A percentile compares a stretch with the other conserved stretches of the same genome.
Evolutionary conservation across 768 basidiomycete genomes (phyloP).

Genomic region (Rhodotorula taiwanensis): DNA sequence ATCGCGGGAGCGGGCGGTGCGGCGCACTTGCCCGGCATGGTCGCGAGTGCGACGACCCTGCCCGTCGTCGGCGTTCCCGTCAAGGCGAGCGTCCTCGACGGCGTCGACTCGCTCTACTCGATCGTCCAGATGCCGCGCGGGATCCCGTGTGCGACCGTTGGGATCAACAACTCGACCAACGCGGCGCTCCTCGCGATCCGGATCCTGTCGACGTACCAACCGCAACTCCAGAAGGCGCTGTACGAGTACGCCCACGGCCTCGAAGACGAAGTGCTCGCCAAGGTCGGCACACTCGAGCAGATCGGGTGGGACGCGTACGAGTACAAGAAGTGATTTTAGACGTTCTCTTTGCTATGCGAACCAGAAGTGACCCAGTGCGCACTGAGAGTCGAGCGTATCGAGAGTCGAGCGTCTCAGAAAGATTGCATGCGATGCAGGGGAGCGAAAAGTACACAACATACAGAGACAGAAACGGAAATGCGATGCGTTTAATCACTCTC

Average conservation of each 20-base stretch:
- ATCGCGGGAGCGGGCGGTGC: constrained; percentile 98
- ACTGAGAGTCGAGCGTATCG: too few relatives aligned
- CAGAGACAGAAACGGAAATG: too few relatives aligned
- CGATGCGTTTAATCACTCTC: too few relatives aligned
- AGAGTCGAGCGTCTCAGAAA: too few relatives aligned
- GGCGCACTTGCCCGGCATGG: constrained; percentile 97
- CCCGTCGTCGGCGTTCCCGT: constrained; percentile 97
- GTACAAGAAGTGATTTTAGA: constrained; percentile 11
- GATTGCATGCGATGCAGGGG: too few relatives aligned
- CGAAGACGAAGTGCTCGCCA: constrained; percentile 68
- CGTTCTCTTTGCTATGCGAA: too few relatives aligned
- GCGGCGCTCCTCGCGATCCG: constrained; percentile 85
- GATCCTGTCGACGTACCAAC: constrained; percentile 69
- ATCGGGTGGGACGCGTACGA: constrained; percentile 80
- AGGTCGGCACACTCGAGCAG: constrained; percentile 66
- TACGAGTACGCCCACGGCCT: constrained; percentile 63
- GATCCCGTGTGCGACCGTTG: constrained; percentile 93
- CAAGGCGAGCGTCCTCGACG: constrained; percentile 85
- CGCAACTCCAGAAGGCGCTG: constrained; percentile 60
- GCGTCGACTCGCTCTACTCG: constrained; percentile 91
- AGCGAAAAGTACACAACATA: too few relatives aligned
- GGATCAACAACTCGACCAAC: constrained; percentile 90
- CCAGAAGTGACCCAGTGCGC: too few relatives aligned
- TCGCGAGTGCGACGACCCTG: constrained; percentile 82
- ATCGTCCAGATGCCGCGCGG: constrained; percentile 99